Conservation (phyloP, 2,329 filamentous ascomycete genomes). For the Ophiostoma tasmaniense region DNA sequence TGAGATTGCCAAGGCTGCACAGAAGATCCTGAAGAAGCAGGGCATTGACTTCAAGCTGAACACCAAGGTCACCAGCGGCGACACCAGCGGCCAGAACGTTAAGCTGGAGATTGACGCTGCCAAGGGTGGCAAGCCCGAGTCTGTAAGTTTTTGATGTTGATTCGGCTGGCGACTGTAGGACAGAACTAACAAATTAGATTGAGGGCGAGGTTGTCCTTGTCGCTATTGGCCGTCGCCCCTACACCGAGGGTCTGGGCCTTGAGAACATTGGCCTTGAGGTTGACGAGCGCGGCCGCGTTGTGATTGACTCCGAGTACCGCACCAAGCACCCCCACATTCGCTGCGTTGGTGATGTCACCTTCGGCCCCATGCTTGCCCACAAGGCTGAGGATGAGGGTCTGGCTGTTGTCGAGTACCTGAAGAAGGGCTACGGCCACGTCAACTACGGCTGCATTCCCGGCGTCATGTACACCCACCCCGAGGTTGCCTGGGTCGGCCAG, state of each 20-base stretch:
- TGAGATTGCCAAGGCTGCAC: conserved; percentile 82
- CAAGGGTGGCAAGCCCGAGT: conserved; percentile 93
- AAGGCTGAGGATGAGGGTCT: conserved; percentile 98
- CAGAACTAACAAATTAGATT: conserved; percentile 43
- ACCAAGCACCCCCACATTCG: conserved; percentile 97
- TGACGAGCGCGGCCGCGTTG: conserved; percentile 86
- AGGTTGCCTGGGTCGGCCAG: conserved; percentile 97
- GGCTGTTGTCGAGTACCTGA: conserved; percentile 91
- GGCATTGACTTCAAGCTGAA: conserved; percentile 96
- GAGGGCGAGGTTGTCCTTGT: conserved; percentile 94
- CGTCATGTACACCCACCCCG: conserved; percentile 99
- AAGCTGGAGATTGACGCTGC: conserved; percentile 82
- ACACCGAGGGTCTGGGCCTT: conserved; percentile 82
- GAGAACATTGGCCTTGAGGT: conserved; percentile 90
- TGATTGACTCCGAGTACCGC: conserved; percentile 98
- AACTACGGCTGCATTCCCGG: conserved; percentile 97
- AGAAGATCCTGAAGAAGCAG: conserved; percentile 93
- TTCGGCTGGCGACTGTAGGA: too few species aligned
- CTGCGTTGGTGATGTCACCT: conserved; percentile 91
- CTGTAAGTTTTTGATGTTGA: conserved; percentile 45
- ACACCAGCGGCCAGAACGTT: conserved; percentile 67
- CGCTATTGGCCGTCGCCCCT: conserved; percentile 91
- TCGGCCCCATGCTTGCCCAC: conserved; percentile 97
- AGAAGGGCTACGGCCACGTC: conserved; percentile 95
- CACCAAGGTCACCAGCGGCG: conserved; percentile 87